Conservation (phyloP, 1,284 basidiomycete genomes). For the Cryptococcus sp. region DNA sequence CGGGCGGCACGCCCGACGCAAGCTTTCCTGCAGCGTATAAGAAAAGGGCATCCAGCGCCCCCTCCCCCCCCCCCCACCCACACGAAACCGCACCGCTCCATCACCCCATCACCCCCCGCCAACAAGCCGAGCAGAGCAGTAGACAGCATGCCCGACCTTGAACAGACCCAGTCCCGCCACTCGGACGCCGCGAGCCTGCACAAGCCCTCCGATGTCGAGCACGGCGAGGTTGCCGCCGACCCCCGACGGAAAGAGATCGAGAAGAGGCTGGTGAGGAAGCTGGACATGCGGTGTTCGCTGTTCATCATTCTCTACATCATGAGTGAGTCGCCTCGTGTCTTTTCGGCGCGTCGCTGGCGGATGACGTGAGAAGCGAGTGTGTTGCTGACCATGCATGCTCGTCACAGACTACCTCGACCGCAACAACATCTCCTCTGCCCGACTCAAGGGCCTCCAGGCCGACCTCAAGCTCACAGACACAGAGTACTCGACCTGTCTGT, state of each 20-base stretch:
- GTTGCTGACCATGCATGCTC: background rate
- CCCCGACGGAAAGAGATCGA: slow-evolving; percentile 24
- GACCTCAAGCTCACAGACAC: slow-evolving; percentile 64
- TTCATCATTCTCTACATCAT: slow-evolving; percentile 40
- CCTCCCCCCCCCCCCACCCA: too few species aligned
- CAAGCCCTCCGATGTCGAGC: slow-evolving; percentile 10
- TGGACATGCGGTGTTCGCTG: slow-evolving; percentile 32
- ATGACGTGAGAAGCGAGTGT: background rate
- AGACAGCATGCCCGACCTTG: slow-evolving; percentile 5
- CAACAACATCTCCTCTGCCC: slow-evolving; percentile 21
- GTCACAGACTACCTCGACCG: slow-evolving; percentile 30
- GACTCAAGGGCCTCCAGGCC: slow-evolving; percentile 57
- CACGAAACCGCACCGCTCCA: too few species aligned
- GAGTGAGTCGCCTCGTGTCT: slow-evolving; percentile 19
- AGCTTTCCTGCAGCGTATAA: too few species aligned
- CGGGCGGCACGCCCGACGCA: too few species aligned
- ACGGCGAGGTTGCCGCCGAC: slow-evolving; percentile 3
- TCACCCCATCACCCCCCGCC: too few species aligned
- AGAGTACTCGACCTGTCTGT: slow-evolving; percentile 67
- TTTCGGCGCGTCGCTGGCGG: background rate
- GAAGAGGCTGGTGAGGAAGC: slow-evolving; percentile 32
- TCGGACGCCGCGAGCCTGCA: slow-evolving; percentile 2
- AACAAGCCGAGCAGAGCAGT: background rate
- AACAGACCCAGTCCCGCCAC: background rate
- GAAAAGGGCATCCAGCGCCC: too few species aligned